Base-by-base conservation (phyloP, 1,284 basidiomycete species). In the Puccinia coronata region DNA sequence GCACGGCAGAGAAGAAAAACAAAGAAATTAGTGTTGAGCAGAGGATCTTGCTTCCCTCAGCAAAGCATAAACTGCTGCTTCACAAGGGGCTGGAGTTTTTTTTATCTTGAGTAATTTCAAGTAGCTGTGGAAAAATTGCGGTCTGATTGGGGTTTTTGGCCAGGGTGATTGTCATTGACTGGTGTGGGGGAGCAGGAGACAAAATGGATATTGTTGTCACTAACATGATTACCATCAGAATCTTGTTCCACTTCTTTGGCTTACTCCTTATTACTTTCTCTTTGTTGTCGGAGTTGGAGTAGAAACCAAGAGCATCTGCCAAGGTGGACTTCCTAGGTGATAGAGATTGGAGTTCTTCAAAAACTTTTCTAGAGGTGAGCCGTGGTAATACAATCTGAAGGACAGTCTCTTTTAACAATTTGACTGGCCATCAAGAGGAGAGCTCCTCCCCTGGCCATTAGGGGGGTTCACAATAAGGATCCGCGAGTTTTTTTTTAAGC, bases 331-430 rank as follows among this genome's bases (percentile, higher is more conserved):
- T 91, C 25, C 94, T 88, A 2, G 93, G 92, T 0, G 92, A 91
- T 55, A 99, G 89, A 0, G 97, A 96, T 78, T 94, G 92, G 31
- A 91, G 92, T 84, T 97, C 95, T 88, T 99, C 96, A 20, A 99
- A 88, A 0, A 94, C 91, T 79, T 91, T 90, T 25, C 97, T 90
- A 87, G 92, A 94, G 1, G 91, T 91, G 82, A 99, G 87, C 61
- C 97, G 91, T 6, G 97, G 97, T 70, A 99, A 88, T 84, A 98
- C 98, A 84, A 95, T 93, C 87, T 99, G 96, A 87, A 96, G 98
- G 1, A 96, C 96, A 82, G 98, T 96, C 86, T 97, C 91, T 0
- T 89, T 91, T 34, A 99, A 87, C 8, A 99, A 89, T 71, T 91
- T 89, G 87, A 77, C 20, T 75, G 87, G 91, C 82, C 86, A 94